Evolutionary conservation across 345 rosid genomes (phyloP).

Genomic region (Eucalyptus tenuipes): DNA sequence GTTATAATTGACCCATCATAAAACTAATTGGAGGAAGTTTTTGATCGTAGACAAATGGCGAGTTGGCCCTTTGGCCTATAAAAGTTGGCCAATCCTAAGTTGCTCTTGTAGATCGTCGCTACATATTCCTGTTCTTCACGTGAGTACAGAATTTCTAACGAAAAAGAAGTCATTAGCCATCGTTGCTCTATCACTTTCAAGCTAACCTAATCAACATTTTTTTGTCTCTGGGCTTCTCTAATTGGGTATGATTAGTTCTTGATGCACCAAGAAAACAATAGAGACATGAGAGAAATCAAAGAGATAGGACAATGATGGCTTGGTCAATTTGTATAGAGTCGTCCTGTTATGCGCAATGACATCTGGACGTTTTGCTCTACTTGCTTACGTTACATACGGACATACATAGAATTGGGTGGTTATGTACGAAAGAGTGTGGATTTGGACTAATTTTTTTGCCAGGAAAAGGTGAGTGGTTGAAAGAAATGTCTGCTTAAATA

Average conservation of each 20-base stretch:
- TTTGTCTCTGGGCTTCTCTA: background rate
- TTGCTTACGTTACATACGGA: background rate
- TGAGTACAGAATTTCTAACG: background rate
- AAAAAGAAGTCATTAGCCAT: background rate
- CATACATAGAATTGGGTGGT: background rate
- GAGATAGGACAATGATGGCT: background rate
- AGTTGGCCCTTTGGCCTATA: background rate
- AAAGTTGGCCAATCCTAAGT: background rate
- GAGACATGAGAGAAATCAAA: background rate
- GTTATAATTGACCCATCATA: background rate
- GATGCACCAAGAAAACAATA: background rate
- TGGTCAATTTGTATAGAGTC: background rate
- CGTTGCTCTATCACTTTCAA: background rate
- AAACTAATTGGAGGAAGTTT: background rate
- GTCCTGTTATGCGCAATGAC: background rate
- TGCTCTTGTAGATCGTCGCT: background rate
- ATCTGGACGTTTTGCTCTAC: background rate
- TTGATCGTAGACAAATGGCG: background rate
- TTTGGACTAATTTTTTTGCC: no score
- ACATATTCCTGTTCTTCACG: background rate
- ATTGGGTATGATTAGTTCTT: background rate
- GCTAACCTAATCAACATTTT: background rate
- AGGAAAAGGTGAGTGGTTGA: background rate
- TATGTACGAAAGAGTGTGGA: background rate
- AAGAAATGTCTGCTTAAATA: no score